Conservation (phyloP, 352 stramenopile genomes). For the Phytophthora fragariae region DNA sequence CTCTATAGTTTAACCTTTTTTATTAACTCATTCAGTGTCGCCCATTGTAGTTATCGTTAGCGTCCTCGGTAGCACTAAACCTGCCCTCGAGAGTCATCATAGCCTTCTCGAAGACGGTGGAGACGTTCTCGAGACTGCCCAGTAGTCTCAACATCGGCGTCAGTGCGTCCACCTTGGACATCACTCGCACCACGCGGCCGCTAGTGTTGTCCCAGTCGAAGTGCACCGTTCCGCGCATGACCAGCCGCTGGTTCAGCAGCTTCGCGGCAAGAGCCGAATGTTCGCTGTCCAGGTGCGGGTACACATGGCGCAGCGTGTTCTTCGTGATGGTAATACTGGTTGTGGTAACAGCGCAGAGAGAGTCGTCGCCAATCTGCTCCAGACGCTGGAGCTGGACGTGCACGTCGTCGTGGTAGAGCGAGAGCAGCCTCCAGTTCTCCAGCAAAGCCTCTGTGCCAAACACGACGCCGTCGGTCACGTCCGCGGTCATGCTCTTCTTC, state of each 20-base stretch:
- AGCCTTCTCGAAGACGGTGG: constrained; percentile 9
- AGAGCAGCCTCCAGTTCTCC: constrained; percentile 22
- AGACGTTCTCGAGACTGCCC: constrained; percentile 9
- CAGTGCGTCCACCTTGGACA: constrained; percentile 7
- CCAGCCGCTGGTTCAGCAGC: constrained; percentile 8
- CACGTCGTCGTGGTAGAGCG: constrained; percentile 16
- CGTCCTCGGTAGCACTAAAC: not conserved
- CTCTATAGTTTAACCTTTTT: not conserved
- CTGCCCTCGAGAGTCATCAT: constrained; percentile 4
- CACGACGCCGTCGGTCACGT: constrained; percentile 15
- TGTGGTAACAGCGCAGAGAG: not conserved
- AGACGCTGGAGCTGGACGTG: constrained; percentile 11
- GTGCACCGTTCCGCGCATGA: constrained; percentile 1
- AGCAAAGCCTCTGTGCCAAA: constrained; percentile 8
- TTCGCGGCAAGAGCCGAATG: not conserved
- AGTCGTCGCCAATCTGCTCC: constrained; percentile 5
- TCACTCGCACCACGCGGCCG: constrained; percentile 1
- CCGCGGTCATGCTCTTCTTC: constrained; percentile 1
- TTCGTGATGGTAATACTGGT: constrained; percentile 18
- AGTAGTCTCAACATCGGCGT: constrained; percentile 15
- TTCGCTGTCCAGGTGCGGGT: constrained; percentile 2
- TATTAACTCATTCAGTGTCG: too few species aligned
- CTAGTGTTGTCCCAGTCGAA: constrained; percentile 8
- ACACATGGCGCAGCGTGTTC: constrained; percentile 11
- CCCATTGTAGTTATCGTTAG: not conserved